A percentile compares a stretch with the other conserved stretches of the same genome.
phyloP scores from a whole-genome alignment of 2,329 filamentous ascomycete genomes.

The Didymella exigua region DNA sequence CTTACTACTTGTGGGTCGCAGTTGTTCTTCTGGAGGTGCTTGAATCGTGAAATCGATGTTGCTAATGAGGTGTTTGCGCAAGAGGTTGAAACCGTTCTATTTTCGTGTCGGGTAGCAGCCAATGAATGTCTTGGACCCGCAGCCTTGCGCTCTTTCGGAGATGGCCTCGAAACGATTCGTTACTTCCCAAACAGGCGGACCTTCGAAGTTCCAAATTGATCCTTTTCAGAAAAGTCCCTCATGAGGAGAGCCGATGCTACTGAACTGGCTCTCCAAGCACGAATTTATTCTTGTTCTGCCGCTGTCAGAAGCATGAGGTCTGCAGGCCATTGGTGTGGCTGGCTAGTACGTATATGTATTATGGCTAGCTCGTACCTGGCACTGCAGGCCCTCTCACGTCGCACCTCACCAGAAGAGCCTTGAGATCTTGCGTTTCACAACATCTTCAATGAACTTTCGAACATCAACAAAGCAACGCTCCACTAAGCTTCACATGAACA shows the following conservation, averaged over 20 bases:
- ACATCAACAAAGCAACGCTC: neutral
- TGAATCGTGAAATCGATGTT: constrained; percentile 18
- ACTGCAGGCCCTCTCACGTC: neutral
- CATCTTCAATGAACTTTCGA: neutral
- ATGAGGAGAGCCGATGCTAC: constrained; percentile 36
- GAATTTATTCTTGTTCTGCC: neutral
- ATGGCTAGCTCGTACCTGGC: neutral
- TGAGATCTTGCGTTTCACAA: neutral
- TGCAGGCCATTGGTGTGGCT: constrained; percentile 1
- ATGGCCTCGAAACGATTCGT: constrained; percentile 18
- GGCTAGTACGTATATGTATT: neutral
- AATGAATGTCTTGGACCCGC: constrained; percentile 10
- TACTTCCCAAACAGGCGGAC: constrained; percentile 5
- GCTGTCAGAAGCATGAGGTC: neutral
- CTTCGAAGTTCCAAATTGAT: constrained; percentile 3
- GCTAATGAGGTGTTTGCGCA: constrained; percentile 22
- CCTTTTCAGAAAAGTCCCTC: constrained; percentile 7
- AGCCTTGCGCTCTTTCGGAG: constrained; percentile 4
- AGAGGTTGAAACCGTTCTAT: constrained; percentile 27
- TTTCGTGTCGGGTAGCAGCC: constrained; percentile 14
- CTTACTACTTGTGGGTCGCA: neutral
- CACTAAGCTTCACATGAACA: neutral
- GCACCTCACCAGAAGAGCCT: neutral
- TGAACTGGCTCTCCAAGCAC: constrained; percentile 8
- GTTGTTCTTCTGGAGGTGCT: constrained; percentile 10